Conservation (phyloP, 352 stramenopile genomes). For the Phytopythium helicoides region DNA sequence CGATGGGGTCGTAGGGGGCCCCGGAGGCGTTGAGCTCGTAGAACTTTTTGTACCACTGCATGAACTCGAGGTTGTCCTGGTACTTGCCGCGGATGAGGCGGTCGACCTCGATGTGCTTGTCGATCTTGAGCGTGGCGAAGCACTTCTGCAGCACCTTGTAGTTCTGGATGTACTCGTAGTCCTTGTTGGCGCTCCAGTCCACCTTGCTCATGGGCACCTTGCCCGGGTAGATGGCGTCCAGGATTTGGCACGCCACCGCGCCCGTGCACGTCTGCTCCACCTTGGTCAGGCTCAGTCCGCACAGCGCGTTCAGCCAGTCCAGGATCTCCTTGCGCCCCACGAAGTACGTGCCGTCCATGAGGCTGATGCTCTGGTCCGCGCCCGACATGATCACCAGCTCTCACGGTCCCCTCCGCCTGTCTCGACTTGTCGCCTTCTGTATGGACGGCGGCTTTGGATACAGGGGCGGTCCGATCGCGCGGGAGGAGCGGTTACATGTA, state of each 20-base stretch:
- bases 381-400: too few species aligned
- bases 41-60: slow-evolving; percentile 97
- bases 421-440: too few species aligned
- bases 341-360: slow-evolving; percentile 98
- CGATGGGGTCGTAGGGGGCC: slow-evolving; percentile 93
- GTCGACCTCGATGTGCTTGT: slow-evolving; percentile 97
- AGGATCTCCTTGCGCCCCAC: slow-evolving; percentile 97
- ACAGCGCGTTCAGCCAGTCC: slow-evolving; percentile 98
- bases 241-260: slow-evolving; percentile 97
- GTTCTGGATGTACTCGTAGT: slow-evolving; percentile 99
- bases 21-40: slow-evolving; percentile 87
- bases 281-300: slow-evolving; percentile 93
- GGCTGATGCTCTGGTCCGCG: slow-evolving; percentile 89
- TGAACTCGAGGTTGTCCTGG: slow-evolving; percentile 99
- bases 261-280: slow-evolving; percentile 97
- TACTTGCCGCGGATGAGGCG: slow-evolving; percentile 98
- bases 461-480: too few species aligned
- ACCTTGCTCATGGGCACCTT: slow-evolving; percentile 97
- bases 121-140: slow-evolving; percentile 96
- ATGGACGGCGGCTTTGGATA: slow-evolving; percentile 1
- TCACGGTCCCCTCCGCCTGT: too few species aligned
- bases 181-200: slow-evolving; percentile 96
- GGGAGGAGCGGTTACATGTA: too few species aligned
- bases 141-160: slow-evolving; percentile 99
- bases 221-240: slow-evolving; percentile 93